Conservation (phyloP, 352 stramenopile genomes). For the Globisporangium cederbergense region DNA sequence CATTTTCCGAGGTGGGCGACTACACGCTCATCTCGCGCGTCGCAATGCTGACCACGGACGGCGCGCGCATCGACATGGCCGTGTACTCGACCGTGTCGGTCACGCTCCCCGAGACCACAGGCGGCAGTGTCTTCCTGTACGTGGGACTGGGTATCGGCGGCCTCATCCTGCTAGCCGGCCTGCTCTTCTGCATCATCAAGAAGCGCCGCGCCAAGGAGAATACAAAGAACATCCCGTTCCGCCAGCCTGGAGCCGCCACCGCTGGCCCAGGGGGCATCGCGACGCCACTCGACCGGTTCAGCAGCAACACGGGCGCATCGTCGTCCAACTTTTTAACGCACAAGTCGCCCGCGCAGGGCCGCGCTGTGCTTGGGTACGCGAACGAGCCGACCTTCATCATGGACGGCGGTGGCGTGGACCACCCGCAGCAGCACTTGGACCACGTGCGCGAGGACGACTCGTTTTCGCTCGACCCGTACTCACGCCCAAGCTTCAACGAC, state of each 20-base stretch:
- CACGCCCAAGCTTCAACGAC: conserved; percentile 64
- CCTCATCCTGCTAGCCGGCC: conserved; percentile 55
- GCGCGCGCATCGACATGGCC: conserved; percentile 73
- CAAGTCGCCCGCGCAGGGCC: conserved; percentile 42
- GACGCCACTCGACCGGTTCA: conserved; percentile 31
- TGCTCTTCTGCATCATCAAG: conserved; percentile 71
- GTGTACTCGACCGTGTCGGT: conserved; percentile 74
- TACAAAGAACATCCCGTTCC: conserved; percentile 77
- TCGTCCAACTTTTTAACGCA: conserved; percentile 69
- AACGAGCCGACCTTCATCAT: conserved; percentile 38
- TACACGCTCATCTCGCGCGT: conserved; percentile 73
- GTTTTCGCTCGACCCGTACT: conserved; percentile 72
- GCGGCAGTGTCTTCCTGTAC: conserved; percentile 61
- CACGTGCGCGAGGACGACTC: conserved; percentile 38
- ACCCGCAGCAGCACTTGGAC: conserved; percentile 13
- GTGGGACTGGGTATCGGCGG: conserved; percentile 65
- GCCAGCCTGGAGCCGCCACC: conserved; percentile 35
- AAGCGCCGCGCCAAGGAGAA: conserved; percentile 52
- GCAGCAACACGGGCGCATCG: conserved; percentile 48
- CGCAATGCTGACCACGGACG: conserved; percentile 68
- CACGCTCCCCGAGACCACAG: conserved; percentile 40
- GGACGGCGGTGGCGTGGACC: conserved; percentile 30
- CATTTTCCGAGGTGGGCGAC: conserved; percentile 49
- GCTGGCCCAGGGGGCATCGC: conserved; percentile 18
- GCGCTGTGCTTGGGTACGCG: conserved; percentile 27